Percentiles rank a stretch among this genome's conserved stretches.
These are phyloP conservation scores for Raffaelea albimanens DNA, from an alignment of 2,329 filamentous ascomycete genomes.

Conservation along the genomic window DNA sequence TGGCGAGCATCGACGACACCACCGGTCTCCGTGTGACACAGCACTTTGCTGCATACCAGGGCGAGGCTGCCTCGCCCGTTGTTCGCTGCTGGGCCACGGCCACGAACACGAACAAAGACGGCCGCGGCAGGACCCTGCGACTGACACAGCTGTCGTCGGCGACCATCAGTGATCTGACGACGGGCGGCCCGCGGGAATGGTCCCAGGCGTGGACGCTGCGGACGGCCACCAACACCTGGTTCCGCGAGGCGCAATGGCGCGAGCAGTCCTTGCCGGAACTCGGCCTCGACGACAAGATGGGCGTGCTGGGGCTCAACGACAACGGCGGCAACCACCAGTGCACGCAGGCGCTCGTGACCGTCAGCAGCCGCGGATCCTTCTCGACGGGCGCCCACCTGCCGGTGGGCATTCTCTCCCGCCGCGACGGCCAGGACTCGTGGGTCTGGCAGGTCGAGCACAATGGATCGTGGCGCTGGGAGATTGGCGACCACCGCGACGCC, in stretches of 20 bases:
- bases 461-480: slow-evolving; percentile 26
- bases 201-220: background rate
- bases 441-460: slow-evolving; percentile 27
- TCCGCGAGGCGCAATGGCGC: slow-evolving; percentile 24
- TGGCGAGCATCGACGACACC: slow-evolving; percentile 12
- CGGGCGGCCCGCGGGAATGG: slow-evolving; percentile 8
- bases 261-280: slow-evolving; percentile 17
- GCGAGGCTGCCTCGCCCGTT: slow-evolving; percentile 7
- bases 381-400: slow-evolving; percentile 20
- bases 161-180: slow-evolving; percentile 15
- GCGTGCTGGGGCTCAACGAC: slow-evolving; percentile 14
- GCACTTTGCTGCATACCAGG: slow-evolving; percentile 14
- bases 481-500: slow-evolving; percentile 23
- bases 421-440: slow-evolving; percentile 18
- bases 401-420: slow-evolving; percentile 19
- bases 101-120: slow-evolving; percentile 12
- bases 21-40: slow-evolving; percentile 12
- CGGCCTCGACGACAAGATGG: slow-evolving; percentile 19
- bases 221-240: slow-evolving; percentile 15
- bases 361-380: slow-evolving; percentile 20
- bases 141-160: slow-evolving; percentile 16
- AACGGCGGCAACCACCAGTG: slow-evolving; percentile 7
- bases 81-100: slow-evolving; percentile 15
- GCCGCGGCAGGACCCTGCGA: background rate
- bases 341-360: slow-evolving; percentile 13